A percentile compares a stretch with the other conserved stretches of the same genome.
Evolutionary conservation across 2,329 filamentous ascomycete species (phyloP).

Genomic region (Aspergillus felis): DNA sequence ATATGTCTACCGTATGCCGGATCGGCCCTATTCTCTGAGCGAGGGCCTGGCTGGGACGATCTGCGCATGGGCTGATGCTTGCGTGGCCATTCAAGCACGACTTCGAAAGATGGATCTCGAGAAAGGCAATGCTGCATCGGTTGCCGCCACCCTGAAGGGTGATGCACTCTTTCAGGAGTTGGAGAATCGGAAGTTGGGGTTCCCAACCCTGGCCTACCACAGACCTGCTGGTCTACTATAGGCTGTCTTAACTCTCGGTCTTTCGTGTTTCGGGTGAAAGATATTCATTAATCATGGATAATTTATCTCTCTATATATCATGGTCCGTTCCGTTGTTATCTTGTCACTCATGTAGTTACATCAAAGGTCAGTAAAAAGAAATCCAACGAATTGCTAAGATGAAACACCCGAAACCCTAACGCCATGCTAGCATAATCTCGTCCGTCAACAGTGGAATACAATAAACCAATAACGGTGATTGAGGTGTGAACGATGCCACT

Average conservation of each 20-base stretch:
- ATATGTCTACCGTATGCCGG: constrained; percentile 37
- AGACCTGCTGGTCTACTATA: constrained; percentile 20
- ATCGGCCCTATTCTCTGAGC: constrained; percentile 37
- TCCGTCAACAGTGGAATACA: not conserved
- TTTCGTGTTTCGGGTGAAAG: not conserved
- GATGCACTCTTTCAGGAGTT: constrained; percentile 21
- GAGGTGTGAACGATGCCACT: not conserved
- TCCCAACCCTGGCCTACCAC: constrained; percentile 28
- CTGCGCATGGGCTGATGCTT: constrained; percentile 42
- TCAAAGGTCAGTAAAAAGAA: not conserved
- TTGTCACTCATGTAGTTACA: not conserved
- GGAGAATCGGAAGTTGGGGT: constrained; percentile 22
- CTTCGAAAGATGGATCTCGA: constrained; percentile 32
- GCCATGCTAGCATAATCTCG: not conserved
- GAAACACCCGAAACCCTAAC: not conserved
- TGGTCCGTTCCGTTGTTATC: not conserved
- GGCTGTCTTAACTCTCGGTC: no score
- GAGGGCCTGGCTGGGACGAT: constrained; percentile 40
- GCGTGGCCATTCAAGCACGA: constrained; percentile 30
- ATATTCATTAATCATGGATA: not conserved
- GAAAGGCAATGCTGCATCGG: constrained; percentile 4
- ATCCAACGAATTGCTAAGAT: not conserved
- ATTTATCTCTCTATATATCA: not conserved
- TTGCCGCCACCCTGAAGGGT: constrained; percentile 4
- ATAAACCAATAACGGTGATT: not conserved